Percentiles rank a stretch among this genome's conserved stretches.
Conservation (phyloP, 2,329 filamentous ascomycete species). For the Exutisphaerella laricina region DNA sequence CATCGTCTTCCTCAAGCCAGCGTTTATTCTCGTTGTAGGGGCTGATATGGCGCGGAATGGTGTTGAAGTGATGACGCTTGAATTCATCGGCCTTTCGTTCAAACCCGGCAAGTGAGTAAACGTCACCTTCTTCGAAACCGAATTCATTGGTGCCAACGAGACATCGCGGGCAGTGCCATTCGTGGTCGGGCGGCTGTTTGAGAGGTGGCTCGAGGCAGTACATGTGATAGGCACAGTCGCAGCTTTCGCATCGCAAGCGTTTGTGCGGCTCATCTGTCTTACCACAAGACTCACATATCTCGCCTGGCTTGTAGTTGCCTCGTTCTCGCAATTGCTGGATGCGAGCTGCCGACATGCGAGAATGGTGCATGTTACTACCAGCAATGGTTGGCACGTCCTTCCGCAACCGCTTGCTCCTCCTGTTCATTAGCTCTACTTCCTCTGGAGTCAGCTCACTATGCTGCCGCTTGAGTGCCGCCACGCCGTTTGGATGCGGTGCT, state of each 20-base stretch:
- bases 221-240: slow-evolving; percentile 82
- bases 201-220: slow-evolving; percentile 83
- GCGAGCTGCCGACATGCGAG: slow-evolving; percentile 72
- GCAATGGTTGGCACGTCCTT: slow-evolving; percentile 81
- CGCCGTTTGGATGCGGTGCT: slow-evolving; percentile 24
- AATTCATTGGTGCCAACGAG: slow-evolving; percentile 95
- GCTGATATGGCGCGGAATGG: slow-evolving; percentile 55
- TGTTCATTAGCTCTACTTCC: slow-evolving; percentile 44
- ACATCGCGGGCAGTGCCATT: slow-evolving; percentile 95
- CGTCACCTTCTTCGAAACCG: slow-evolving; percentile 91
- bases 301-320: slow-evolving; percentile 52
- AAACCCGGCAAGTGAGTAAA: slow-evolving; percentile 93
- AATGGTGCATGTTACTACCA: slow-evolving; percentile 93
- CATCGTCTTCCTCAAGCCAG: slow-evolving; percentile 86
- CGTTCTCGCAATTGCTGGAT: slow-evolving; percentile 53
- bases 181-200: slow-evolving; percentile 70
- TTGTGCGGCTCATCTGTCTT: slow-evolving; percentile 66
- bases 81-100: slow-evolving; percentile 94
- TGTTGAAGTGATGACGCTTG: slow-evolving; percentile 89
- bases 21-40: slow-evolving; percentile 73
- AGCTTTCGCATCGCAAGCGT: slow-evolving; percentile 82
- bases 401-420: slow-evolving; percentile 87
- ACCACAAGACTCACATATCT: slow-evolving; percentile 78
- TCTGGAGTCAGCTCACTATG: slow-evolving; percentile 42
- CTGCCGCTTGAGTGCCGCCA: slow-evolving; percentile 62